Base-by-base conservation (phyloP, 805 yeast genomes). In the Candida rishiriensis region DNA sequence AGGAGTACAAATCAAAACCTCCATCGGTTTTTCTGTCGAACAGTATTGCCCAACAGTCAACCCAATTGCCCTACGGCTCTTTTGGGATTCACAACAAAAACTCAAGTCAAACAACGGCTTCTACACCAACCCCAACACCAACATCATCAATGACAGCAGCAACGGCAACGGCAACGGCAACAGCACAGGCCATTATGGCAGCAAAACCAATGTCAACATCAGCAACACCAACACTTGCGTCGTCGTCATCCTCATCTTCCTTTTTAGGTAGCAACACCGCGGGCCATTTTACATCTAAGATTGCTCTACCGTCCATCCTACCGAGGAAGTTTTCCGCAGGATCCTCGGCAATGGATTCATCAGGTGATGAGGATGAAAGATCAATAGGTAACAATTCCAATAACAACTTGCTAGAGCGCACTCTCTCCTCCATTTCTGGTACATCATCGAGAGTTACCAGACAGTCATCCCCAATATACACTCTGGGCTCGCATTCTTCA, bases 1-100 rank as follows among this genome's bases (percentile, higher is more conserved):
- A 65, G 31, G 57, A 56, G 29, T 29, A 67, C 17, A 51, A 60
- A 42, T 38, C 53, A 32, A 41, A 41, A 53, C 46, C 66, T 59
- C 40, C 58, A 53, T 35, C 50, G 21, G 64, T 26, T 34, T 44
- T n/a, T 17, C 46, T 21, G 7, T 21, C 26, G 26, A 21, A 21
- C 7, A 21, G 7, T 21, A 21, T 21, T 21, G 26, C 26, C 40
- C 49, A 43, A 34, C 47, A 44, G 40, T 36, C 48, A 17, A 43
- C 43, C 15, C 42, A 33, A n/a, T 37, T 33, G n/a, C 21, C 40
- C 13, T 38, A 36, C 17, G 36, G 18, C 2, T 16, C 38, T 3
- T 34, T 41, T 29, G 35, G 43, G 10, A 34, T 40, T 18, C 10
- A 32, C 10, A 29, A 29, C 30, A 16, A 32, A 14, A 33, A 18